Conservation (phyloP, 2,329 filamentous ascomycete species). For the Teratosphaeria nubilosa region DNA sequence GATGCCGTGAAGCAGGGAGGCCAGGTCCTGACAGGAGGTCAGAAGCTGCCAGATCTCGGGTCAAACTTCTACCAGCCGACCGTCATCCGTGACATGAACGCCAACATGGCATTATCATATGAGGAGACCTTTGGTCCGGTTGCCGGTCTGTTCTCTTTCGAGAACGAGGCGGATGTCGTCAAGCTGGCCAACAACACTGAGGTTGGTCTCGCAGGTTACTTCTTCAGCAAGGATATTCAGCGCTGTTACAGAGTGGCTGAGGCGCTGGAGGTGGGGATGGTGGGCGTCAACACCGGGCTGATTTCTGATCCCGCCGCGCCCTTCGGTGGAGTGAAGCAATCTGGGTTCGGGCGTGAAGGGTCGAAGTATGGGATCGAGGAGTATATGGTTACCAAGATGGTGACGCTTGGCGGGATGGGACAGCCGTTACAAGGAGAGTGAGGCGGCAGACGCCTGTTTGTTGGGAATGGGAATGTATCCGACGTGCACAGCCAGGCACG, state of each 20-base stretch:
- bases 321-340: conserved; percentile 41
- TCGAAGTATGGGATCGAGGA: conserved; percentile 41
- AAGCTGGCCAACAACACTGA: conserved; percentile 69
- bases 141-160: conserved; percentile 79
- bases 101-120: conserved; percentile 69
- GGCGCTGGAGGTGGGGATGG: conserved; percentile 73
- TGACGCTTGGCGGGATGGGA: conserved; percentile 51
- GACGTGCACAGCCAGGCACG: neutral
- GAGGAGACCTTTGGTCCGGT: conserved; percentile 97
- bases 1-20: conserved; percentile 72
- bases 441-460: neutral
- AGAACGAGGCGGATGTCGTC: conserved; percentile 81
- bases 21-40: conserved; percentile 64
- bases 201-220: conserved; percentile 88
- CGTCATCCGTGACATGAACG: conserved; percentile 75
- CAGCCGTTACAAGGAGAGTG: conserved; percentile 39
- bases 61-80: conserved; percentile 84
- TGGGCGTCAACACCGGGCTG: conserved; percentile 51
- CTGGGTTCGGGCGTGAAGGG: conserved; percentile 43
- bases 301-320: conserved; percentile 38
- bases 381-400: conserved; percentile 38
- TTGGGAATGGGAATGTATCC: neutral
- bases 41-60: conserved; percentile 63
- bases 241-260: conserved; percentile 52
- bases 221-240: conserved; percentile 60